Base-by-base conservation (phyloP, 2,329 filamentous ascomycete species). In the Rutstroemia sp. region DNA sequence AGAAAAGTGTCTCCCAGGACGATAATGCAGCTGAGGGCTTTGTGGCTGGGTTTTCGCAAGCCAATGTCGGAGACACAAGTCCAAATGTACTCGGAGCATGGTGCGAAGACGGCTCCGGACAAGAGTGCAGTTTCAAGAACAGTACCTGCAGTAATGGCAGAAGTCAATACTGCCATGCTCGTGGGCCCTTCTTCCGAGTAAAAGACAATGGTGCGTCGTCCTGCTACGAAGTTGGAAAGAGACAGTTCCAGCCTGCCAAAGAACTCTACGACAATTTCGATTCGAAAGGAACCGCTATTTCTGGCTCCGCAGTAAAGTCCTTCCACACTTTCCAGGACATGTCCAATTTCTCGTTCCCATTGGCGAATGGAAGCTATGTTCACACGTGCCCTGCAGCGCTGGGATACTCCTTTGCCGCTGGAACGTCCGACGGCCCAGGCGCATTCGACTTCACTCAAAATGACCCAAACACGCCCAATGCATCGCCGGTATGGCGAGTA, bases 401-500 rank as follows among this genome's bases (percentile, higher is more conserved):
- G 58, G 92, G 92, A 5, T 95, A 94, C 69, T 92, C 88, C 0
- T 97, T 97, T 68, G 92, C 92, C 0, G 92, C 89, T 1, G 92
- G 92, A 10, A 97, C 92, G 0, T 89, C 89, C 0, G 92, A 97
- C 69, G 90, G 92, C 5, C 92, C 92, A 0, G 92, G 92, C 0
- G 84, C 84, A 0, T 95, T 96, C 66, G 92, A 97, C 71, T 96
- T 97, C 69, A 94, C 89, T 1, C 92, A 97, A 68, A 92, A 91
- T 62, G 81, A 88, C 61, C 85, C 86, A 0, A 85, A 84, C 34
- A 76, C 81, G n/a, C 86, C 89, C 0, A 80, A 85, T 42, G 80
- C 79, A 21, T 78, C 76, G 0, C 78, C 76, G 2, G 73, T 96
- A 4, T 96, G 92, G 92, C 76, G 77, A 23, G 75, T 89, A 7